phyloP scores from a whole-genome alignment of 441 rosid species.

The Pelargonium fulgidum region DNA sequence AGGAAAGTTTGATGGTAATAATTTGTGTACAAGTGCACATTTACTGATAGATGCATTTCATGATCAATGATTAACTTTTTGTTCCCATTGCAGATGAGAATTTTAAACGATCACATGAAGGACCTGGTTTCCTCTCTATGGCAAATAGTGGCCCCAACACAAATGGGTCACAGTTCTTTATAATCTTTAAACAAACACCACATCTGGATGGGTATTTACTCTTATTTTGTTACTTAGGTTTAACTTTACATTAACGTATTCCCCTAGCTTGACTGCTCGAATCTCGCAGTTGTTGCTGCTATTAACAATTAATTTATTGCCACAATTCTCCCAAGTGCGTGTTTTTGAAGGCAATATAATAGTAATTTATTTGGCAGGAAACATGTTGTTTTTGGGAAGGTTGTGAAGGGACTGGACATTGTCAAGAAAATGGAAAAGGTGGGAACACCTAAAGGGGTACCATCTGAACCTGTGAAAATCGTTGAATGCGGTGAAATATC shows the following conservation, averaged over 20 bases:
- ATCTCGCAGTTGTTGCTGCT: background rate
- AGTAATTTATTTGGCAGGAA: constrained; percentile 44
- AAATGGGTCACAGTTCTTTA: constrained; percentile 92
- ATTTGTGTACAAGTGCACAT: constrained; percentile 8
- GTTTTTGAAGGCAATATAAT: constrained; percentile 13
- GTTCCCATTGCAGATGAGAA: constrained; percentile 67
- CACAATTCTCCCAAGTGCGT: background rate
- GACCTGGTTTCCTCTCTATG: constrained; percentile 86
- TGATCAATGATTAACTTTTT: constrained; percentile 8
- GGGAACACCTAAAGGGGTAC: constrained; percentile 66
- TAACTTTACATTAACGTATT: too few species aligned
- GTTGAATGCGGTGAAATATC: constrained; percentile 65
- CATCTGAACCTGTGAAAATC: constrained; percentile 53
- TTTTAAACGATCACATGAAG: constrained; percentile 69
- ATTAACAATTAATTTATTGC: constrained; percentile 1
- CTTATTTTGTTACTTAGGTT: background rate
- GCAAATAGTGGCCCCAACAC: constrained; percentile 91
- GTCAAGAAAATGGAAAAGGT: constrained; percentile 70
- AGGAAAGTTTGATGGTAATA: constrained; percentile 82
- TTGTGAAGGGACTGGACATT: constrained; percentile 66
- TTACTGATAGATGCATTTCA: constrained; percentile 9
- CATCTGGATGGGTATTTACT: constrained; percentile 80
- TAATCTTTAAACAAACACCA: constrained; percentile 68
- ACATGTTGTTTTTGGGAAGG: constrained; percentile 95
- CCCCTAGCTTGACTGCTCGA: too few species aligned